Evolutionary conservation across 129 eudicot species (phyloP).

Genomic region (Silybum marianum): DNA sequence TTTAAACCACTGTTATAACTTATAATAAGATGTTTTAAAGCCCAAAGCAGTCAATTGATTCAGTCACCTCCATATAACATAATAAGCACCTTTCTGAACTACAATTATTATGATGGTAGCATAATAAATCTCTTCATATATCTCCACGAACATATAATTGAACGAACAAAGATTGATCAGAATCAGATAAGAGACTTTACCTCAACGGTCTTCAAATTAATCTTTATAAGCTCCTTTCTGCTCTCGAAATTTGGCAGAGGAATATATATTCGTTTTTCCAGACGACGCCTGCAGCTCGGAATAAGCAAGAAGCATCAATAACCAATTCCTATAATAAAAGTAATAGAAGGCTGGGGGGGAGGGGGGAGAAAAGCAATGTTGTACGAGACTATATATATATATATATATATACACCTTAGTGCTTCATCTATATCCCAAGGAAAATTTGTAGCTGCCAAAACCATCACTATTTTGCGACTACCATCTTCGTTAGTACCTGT

Average conservation of each 20-base stretch:
- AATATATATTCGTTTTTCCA: constrained; percentile 92
- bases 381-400: neutral
- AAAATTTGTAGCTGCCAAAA: constrained; percentile 96
- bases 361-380: neutral
- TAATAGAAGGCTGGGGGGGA: neutral
- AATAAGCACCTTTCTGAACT: too few relatives aligned
- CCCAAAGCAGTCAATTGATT: too few relatives aligned
- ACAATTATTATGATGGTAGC: too few relatives aligned
- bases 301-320: neutral
- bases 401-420: constrained; percentile 52
- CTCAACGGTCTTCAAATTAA: constrained; percentile 91
- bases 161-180: neutral
- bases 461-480: constrained; percentile 96
- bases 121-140: too few relatives aligned
- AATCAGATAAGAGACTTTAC: constrained; percentile 31
- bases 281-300: constrained; percentile 64
- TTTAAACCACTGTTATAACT: too few relatives aligned
- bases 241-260: constrained; percentile 93
- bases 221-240: constrained; percentile 88
- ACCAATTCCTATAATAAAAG: neutral
- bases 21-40: too few relatives aligned
- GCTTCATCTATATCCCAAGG: constrained; percentile 99
- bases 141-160: neutral
- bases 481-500: constrained; percentile 90
- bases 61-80: too few relatives aligned